Evolutionary conservation across 2,329 filamentous ascomycete species (phyloP).

Genomic region (Exophiala lecanii-corni): DNA sequence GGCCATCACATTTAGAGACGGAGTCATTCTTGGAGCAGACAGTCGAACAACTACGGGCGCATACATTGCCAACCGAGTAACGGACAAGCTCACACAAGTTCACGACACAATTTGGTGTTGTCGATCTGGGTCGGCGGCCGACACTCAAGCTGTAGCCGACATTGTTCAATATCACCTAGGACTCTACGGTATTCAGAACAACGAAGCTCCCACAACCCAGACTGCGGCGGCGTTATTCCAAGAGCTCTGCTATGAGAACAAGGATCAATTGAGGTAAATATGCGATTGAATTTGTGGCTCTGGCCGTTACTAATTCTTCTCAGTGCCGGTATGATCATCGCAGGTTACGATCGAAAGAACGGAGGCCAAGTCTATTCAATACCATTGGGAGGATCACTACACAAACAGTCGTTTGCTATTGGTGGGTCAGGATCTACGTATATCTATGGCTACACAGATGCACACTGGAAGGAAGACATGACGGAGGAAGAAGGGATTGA

Average conservation of each 20-base stretch:
- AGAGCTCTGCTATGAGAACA: conserved; percentile 97
- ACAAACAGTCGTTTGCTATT: conserved; percentile 95
- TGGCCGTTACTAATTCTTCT: conserved; percentile 8
- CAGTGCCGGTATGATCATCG: conserved; percentile 95
- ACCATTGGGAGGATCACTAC: conserved; percentile 88
- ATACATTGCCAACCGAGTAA: conserved; percentile 98
- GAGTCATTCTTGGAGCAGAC: conserved; percentile 93
- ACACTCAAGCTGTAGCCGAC: conserved; percentile 96
- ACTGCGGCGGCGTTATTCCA: conserved; percentile 95
- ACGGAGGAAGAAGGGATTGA: conserved; percentile 81
- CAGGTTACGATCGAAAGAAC: conserved; percentile 92
- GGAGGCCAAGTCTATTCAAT: conserved; percentile 98
- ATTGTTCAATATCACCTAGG: conserved; percentile 96
- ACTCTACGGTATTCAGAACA: conserved; percentile 85
- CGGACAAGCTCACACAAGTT: conserved; percentile 97
- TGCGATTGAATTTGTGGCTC: conserved; percentile 13
- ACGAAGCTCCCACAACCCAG: conserved; percentile 87
- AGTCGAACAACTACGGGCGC: conserved; percentile 95
- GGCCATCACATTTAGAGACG: conserved; percentile 98
- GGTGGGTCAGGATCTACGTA: conserved; percentile 96
- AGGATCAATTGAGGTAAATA: conserved; percentile 78
- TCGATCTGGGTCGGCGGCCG: conserved; percentile 92
- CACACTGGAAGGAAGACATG: conserved; percentile 94
- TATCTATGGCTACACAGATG: conserved; percentile 98
- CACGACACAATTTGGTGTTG: conserved; percentile 99